These are phyloP conservation scores for Piper longum DNA, from an alignment of 164 flowering plant genomes.

Conservation along the genomic window DNA sequence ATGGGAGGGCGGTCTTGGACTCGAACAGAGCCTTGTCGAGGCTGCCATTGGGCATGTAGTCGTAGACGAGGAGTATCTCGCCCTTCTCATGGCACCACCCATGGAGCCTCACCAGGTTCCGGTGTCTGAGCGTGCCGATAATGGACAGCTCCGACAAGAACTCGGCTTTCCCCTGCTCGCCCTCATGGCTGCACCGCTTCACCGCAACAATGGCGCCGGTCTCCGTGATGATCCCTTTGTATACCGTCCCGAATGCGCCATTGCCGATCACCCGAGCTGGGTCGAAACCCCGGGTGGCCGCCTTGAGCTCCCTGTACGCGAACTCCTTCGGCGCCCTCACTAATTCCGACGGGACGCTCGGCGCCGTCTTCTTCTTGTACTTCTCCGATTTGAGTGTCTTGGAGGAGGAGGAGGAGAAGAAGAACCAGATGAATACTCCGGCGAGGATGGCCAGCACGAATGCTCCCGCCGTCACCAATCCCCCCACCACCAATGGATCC, in stretches of 20 bases:
- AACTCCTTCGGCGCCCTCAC: constrained; percentile 70
- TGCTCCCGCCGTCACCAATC: constrained; percentile 72
- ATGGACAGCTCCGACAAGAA: constrained; percentile 81
- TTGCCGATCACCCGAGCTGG: constrained; percentile 54
- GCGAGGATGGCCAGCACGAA: constrained; percentile 51
- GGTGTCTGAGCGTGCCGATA: constrained; percentile 83
- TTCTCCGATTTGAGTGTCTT: constrained; percentile 28
- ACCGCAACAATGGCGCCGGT: constrained; percentile 69
- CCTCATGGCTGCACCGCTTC: constrained; percentile 65
- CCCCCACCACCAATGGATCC: constrained; percentile 63
- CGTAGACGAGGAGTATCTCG: constrained; percentile 76
- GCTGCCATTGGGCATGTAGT: constrained; percentile 83
- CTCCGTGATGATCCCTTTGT: constrained; percentile 52
- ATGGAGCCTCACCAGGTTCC: constrained; percentile 70
- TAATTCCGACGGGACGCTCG: constrained; percentile 35
- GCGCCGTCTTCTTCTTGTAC: constrained; percentile 10
- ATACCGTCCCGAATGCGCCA: constrained; percentile 91
- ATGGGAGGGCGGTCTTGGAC: constrained; percentile 37
- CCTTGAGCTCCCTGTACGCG: constrained; percentile 53
- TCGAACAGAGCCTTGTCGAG: constrained; percentile 84
- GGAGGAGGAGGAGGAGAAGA: constrained; percentile 43
- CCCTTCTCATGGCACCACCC: constrained; percentile 99
- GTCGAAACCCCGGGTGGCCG: constrained; percentile 61
- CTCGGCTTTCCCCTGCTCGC: constrained; percentile 58
- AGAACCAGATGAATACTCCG: constrained; percentile 50